Evolutionary conservation across 768 basidiomycete genomes (phyloP).

Genomic region (Lactarius tabidus): DNA sequence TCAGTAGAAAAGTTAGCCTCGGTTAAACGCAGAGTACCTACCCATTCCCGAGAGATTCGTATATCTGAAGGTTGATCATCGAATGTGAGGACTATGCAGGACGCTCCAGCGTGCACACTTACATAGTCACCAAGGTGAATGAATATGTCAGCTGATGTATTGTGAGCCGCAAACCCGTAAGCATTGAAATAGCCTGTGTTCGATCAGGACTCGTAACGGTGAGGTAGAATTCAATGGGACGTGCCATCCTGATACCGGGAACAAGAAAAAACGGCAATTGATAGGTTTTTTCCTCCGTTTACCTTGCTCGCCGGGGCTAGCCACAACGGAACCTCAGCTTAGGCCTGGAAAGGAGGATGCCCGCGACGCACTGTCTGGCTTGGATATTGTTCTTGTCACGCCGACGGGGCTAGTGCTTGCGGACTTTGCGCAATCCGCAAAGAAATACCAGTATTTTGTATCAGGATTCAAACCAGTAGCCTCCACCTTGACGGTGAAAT

Average conservation of each 20-base stretch:
- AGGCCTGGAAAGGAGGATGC: background rate
- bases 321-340: background rate
- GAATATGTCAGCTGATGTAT: conserved; percentile 49
- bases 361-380: conserved; percentile 39
- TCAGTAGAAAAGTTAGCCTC: background rate
- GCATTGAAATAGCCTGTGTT: conserved; percentile 55
- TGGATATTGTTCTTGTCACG: conserved; percentile 47
- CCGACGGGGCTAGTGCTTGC: conserved; percentile 45
- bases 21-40: conserved; percentile 12
- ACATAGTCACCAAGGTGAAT: conserved; percentile 60
- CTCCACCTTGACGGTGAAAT: conserved; percentile 59
- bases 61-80: conserved; percentile 36
- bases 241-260: conserved; percentile 49
- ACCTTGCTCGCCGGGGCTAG: conserved; percentile 44
- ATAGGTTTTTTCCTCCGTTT: conserved; percentile 50
- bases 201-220: background rate
- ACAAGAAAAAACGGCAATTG: conserved; percentile 57
- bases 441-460: conserved; percentile 52
- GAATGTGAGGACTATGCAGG: background rate
- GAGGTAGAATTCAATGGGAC: conserved; percentile 7
- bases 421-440: conserved; percentile 50
- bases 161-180: conserved; percentile 52
- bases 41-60: conserved; percentile 42
- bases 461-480: conserved; percentile 47
- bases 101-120: conserved; percentile 21